These are phyloP conservation scores for Tritrichomonas musculus DNA, from an alignment of 208 protist species.

Conservation along the genomic window DNA sequence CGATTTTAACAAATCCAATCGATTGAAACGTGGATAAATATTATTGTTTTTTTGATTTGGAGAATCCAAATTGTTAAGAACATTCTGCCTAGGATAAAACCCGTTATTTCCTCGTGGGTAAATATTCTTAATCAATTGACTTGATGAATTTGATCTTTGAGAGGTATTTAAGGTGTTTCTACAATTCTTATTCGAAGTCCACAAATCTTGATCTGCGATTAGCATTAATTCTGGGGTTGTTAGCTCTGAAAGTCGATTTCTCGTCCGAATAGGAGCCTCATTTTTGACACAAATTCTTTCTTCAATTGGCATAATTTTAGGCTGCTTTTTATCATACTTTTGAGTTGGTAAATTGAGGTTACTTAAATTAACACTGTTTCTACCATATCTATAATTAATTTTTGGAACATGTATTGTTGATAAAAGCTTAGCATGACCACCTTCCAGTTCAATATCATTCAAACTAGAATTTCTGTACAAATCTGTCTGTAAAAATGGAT, in stretches of 20 bases:
- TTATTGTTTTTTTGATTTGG: no score
- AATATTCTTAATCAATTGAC: no score
- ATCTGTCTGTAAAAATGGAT: not conserved
- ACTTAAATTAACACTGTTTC: not conserved
- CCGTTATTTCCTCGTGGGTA: no score
- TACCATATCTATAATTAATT: no score
- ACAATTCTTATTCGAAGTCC: not conserved
- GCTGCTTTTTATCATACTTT: not conserved
- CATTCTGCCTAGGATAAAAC: no score
- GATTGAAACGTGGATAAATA: no score
- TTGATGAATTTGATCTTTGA: no score
- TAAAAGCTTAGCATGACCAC: not conserved
- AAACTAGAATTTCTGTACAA: no score
- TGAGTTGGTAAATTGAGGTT: not conserved
- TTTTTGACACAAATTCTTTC: not conserved
- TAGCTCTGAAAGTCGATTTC: not conserved
- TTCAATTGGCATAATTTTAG: not conserved
- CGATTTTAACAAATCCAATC: no score
- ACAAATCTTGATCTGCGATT: not conserved
- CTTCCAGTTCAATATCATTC: no score
- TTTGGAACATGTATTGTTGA: conserved; percentile 20
- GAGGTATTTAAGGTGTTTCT: no score
- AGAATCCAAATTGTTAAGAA: no score
- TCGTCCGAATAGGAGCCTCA: not conserved
- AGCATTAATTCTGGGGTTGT: not conserved